A percentile compares a stretch with the other conserved stretches of the same genome.
These are phyloP conservation scores for Penicillium verhagenii DNA, from an alignment of 495 filamentous ascomycete species.

Conservation along the genomic window DNA sequence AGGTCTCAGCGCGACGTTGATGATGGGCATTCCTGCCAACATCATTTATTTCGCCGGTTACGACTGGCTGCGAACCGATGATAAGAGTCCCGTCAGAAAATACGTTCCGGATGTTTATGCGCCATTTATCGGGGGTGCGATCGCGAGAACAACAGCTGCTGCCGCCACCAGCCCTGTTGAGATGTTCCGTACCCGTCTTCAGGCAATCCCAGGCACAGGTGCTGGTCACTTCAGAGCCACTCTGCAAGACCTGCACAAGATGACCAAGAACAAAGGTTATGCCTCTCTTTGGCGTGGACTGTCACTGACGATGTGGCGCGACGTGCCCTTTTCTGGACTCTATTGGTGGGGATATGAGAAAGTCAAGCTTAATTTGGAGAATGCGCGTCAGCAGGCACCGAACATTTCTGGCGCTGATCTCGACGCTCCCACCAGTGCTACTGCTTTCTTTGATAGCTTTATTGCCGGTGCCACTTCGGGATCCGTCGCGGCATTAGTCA, in stretches of 20 bases:
- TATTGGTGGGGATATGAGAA: constrained; percentile 98
- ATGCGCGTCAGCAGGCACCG: constrained; percentile 53
- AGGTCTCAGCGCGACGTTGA: constrained; percentile 84
- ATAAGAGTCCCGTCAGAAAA: constrained; percentile 63
- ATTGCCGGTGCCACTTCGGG: constrained; percentile 80
- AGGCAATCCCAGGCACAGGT: constrained; percentile 61
- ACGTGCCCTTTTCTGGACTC: constrained; percentile 93
- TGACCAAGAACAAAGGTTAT: constrained; percentile 76
- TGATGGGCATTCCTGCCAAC: constrained; percentile 93
- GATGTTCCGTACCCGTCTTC: constrained; percentile 90
- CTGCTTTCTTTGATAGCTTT: constrained; percentile 80
- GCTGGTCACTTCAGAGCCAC: constrained; percentile 71
- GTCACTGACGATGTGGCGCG: constrained; percentile 89
- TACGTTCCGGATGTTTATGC: constrained; percentile 63
- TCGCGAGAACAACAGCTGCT: constrained; percentile 77
- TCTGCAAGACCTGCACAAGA: constrained; percentile 67
- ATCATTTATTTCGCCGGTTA: constrained; percentile 99
- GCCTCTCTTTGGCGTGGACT: constrained; percentile 89
- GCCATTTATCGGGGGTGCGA: constrained; percentile 75
- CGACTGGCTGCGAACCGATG: constrained; percentile 80
- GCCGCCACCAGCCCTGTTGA: constrained; percentile 86
- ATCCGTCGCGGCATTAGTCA: constrained; percentile 81
- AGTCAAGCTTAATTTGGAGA: constrained; percentile 63
- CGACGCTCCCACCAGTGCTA: constrained; percentile 11
- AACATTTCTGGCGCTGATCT: constrained; percentile 11